Evolutionary conservation across 345 rosid genomes (phyloP).

Genomic region (Murraya paniculata): DNA sequence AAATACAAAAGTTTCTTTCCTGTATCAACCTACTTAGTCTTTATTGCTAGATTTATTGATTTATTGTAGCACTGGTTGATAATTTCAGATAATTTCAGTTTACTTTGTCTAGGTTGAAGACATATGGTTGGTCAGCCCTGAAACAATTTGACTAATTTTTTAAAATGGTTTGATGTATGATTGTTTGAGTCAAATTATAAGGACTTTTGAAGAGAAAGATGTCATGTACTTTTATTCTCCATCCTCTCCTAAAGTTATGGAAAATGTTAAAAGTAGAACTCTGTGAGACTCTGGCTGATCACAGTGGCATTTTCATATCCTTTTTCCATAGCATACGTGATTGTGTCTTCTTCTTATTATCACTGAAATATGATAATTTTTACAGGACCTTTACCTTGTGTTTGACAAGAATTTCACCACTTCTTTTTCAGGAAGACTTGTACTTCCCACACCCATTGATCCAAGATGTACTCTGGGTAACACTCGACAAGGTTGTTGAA

Average conservation of each 20-base stretch:
- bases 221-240: neutral
- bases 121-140: neutral
- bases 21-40: neutral
- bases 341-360: neutral
- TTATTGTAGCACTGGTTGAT: neutral
- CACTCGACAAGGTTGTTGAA: conserved; percentile 66
- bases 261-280: neutral
- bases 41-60: neutral
- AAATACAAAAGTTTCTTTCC: no score
- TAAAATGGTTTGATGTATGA: neutral
- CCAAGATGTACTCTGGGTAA: conserved; percentile 87
- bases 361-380: neutral
- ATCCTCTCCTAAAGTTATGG: neutral
- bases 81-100: neutral
- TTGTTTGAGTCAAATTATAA: neutral
- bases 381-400: neutral
- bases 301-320: neutral
- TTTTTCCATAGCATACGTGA: neutral
- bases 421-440: conserved; percentile 73
- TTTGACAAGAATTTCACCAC: conserved; percentile 15
- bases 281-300: neutral
- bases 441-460: conserved; percentile 89
- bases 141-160: neutral
- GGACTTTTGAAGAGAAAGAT: neutral
- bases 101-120: neutral